Evolutionary conservation across 2,329 filamentous ascomycete genomes (phyloP), one percentile per base, ranked within the genome.

Genomic region (Periconia macrospinosa): DNA sequence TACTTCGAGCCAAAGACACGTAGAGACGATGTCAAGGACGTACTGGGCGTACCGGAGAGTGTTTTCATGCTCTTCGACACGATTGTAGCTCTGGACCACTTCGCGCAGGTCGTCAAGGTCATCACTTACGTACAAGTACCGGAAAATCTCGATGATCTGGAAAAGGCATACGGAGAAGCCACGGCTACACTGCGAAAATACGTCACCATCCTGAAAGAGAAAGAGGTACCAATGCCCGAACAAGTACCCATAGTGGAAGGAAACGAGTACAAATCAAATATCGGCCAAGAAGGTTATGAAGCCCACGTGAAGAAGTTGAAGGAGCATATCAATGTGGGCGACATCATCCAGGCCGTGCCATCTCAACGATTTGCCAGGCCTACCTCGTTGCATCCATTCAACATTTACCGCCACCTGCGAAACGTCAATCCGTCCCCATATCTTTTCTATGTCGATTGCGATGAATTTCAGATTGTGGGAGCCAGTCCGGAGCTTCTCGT

Each of bases 1-100:
- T 97, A 97, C 77, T 99, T 99, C 65, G 94, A 99, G 80, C 94
- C 94, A 57, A 95, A 92, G 82, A 97, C 94, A n/a, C 87, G 87
- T 23, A 85, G 92, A 47, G 86, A 91, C 43, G 86, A 91, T 42
- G 86, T 97, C 80, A 88, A 94, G 75, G 94, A 99, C 75, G 83
- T 95, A 30, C 82, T 97, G 19, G 79, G 88, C 55, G 90, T 97
- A 41, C 94, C 94, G 0, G 94, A 99, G 80, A 92, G 91, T 54
- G 80, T 97, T 30, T 97, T 99, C 74, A 97, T 97, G 91, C 82
- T 99, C 14, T 97, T 91, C 74, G 90, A 97, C 72, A 97, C 93
- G 41, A 88, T 97, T 55, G 83, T 99, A 27, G 92, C 92, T 10
- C 92, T 97, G 68, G 94, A 99, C 71, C 88, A 96, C 68, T 97